Percentiles rank a stretch among this genome's conserved stretches.
These are phyloP conservation scores for Paradendryphiella salina DNA, from an alignment of 2,329 filamentous ascomycete species.

Conservation along the genomic window DNA sequence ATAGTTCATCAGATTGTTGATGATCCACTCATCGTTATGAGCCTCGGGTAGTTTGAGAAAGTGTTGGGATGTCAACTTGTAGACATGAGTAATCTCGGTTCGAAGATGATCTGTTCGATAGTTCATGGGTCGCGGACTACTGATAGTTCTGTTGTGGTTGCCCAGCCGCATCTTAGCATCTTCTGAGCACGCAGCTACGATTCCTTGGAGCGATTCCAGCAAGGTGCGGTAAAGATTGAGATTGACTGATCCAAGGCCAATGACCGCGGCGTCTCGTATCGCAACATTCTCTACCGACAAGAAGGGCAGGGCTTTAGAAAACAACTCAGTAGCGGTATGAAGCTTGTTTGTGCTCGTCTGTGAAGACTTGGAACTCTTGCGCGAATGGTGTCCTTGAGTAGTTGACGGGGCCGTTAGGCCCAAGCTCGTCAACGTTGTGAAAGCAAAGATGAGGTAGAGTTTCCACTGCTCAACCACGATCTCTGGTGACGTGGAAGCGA, in stretches of 20 bases:
- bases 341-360: conserved; percentile 74
- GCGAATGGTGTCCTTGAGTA: conserved; percentile 69
- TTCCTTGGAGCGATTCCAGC: conserved; percentile 85
- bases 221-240: conserved; percentile 89
- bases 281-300: conserved; percentile 77
- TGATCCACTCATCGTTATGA: conserved; percentile 84
- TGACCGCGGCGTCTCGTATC: conserved; percentile 86
- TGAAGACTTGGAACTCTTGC: conserved; percentile 76
- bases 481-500: conserved; percentile 73
- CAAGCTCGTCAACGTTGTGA: conserved; percentile 87
- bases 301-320: conserved; percentile 88
- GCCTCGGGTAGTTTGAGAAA: conserved; percentile 80
- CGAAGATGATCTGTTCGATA: conserved; percentile 82
- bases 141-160: conserved; percentile 78
- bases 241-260: conserved; percentile 92
- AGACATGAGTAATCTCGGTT: conserved; percentile 94
- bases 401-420: conserved; percentile 63
- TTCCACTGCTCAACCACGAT: conserved; percentile 97
- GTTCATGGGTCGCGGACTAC: conserved; percentile 73
- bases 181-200: conserved; percentile 82
- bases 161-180: conserved; percentile 80
- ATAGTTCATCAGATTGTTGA: conserved; percentile 85
- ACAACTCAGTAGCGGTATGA: conserved; percentile 83
- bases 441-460: conserved; percentile 93
- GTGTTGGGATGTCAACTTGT: conserved; percentile 87